phyloP scores from a whole-genome alignment of 495 filamentous ascomycete genomes.

The Aspergillus conjunctus region DNA sequence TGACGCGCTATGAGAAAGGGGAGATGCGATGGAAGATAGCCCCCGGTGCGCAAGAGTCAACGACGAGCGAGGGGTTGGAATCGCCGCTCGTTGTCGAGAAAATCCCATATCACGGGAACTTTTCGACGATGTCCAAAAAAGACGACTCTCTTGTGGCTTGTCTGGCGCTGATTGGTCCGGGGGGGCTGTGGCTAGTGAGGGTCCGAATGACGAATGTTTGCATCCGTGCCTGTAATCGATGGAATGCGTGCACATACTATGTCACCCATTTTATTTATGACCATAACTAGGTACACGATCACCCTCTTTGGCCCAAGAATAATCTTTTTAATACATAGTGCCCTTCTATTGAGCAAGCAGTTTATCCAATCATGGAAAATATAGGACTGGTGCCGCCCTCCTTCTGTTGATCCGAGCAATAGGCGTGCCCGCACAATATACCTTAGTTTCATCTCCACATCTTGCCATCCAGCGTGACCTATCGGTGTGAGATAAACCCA shows the following conservation, averaged over 20 bases:
- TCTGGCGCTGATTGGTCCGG: slow-evolving; percentile 18
- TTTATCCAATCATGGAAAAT: too few species aligned
- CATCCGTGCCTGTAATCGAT: not conserved
- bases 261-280: too few species aligned
- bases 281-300: too few species aligned
- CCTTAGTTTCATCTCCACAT: slow-evolving; percentile 3
- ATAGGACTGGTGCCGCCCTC: too few species aligned
- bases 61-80: slow-evolving; percentile 25
- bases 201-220: not conserved
- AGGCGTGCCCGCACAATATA: not conserved
- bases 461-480: slow-evolving; percentile 9
- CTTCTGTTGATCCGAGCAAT: not conserved
- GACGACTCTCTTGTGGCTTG: slow-evolving; percentile 18
- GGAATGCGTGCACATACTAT: not conserved
- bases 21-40: slow-evolving; percentile 11
- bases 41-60: slow-evolving; percentile 17
- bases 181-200: slow-evolving; percentile 22
- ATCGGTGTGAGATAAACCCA: slow-evolving; percentile 8
- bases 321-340: too few species aligned
- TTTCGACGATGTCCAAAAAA: slow-evolving; percentile 20
- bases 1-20: slow-evolving; percentile 4
- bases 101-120: slow-evolving; percentile 29
- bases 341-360: too few species aligned
- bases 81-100: slow-evolving; percentile 29
- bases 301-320: too few species aligned